phyloP scores from a whole-genome alignment of 495 filamentous ascomycete genomes.

The Hyaloscypha hepaticicola region DNA sequence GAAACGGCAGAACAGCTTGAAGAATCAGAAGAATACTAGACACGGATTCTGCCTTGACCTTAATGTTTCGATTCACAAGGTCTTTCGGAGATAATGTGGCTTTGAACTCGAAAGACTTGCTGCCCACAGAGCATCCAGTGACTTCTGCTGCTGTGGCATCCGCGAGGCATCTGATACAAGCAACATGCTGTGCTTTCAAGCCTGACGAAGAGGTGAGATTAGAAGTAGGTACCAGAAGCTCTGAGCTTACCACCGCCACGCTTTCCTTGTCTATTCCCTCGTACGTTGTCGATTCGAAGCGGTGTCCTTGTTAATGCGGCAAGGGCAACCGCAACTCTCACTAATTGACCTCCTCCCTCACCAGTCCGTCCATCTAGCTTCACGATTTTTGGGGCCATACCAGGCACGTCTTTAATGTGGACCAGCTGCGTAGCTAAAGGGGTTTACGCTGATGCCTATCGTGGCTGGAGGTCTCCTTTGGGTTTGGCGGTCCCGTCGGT shows the following conservation, averaged over 20 bases:
- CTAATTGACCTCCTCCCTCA: constrained; percentile 83
- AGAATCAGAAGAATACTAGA: constrained; percentile 68
- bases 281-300: constrained; percentile 65
- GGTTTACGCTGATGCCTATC: neutral
- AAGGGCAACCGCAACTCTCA: constrained; percentile 68
- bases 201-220: constrained; percentile 45
- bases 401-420: neutral
- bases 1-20: constrained; percentile 78
- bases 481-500: neutral
- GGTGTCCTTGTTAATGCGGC: constrained; percentile 65
- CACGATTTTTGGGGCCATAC: constrained; percentile 24
- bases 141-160: constrained; percentile 59
- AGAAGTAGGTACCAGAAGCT: neutral
- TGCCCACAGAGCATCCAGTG: constrained; percentile 54
- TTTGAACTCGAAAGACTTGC: constrained; percentile 51
- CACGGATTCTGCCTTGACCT: constrained; percentile 44
- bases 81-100: constrained; percentile 42
- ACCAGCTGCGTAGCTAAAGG: neutral
- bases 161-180: constrained; percentile 65
- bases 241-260: constrained; percentile 40
- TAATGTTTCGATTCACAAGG: constrained; percentile 40
- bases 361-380: constrained; percentile 68
- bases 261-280: constrained; percentile 58
- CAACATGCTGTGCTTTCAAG: constrained; percentile 73
- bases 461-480: neutral